phyloP scores from a whole-genome alignment of 371 early-diverging fungal species.

The Mortierella sp. region DNA sequence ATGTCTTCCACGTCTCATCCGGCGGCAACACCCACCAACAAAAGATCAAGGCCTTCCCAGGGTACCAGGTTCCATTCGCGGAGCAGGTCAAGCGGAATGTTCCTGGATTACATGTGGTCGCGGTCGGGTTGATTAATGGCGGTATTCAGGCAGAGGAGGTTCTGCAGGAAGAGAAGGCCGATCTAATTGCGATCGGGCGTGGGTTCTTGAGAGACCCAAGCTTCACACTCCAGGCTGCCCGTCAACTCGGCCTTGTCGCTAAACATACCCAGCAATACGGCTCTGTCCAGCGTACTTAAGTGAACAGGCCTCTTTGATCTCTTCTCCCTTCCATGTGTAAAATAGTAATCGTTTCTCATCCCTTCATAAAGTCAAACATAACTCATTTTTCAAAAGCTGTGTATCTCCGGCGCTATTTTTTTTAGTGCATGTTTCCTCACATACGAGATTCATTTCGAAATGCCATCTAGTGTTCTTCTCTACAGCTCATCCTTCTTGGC shows the following conservation, averaged over 20 bases:
- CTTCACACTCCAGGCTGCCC: constrained; percentile 62
- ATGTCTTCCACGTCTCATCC: constrained; percentile 78
- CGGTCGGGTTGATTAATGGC: constrained; percentile 83
- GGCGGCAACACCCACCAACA: constrained; percentile 71
- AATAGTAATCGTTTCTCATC: not conserved
- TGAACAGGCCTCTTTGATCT: not conserved
- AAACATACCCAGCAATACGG: constrained; percentile 76
- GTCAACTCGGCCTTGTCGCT: constrained; percentile 71
- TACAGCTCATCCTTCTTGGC: constrained; percentile 47
- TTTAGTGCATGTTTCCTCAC: too few relatives aligned
- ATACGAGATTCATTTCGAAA: too few relatives aligned
- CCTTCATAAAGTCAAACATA: too few relatives aligned
- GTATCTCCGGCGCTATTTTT: too few relatives aligned
- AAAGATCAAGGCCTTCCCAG: constrained; percentile 63
- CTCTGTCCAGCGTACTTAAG: not conserved
- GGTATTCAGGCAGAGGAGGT: constrained; percentile 78
- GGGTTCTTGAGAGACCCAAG: constrained; percentile 80
- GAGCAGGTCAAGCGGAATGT: constrained; percentile 65
- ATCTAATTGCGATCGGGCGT: constrained; percentile 80
- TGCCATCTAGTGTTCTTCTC: not conserved
- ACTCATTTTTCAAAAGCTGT: too few relatives aligned
- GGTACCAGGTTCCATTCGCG: constrained; percentile 82
- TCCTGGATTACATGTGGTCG: constrained; percentile 70
- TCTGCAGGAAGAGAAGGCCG: constrained; percentile 73
- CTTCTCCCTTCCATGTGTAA: not conserved